Evolutionary conservation across 1,284 basidiomycete genomes (phyloP), one percentile per base, ranked within the genome.

Genomic region (Limonomyces culmigenus): DNA sequence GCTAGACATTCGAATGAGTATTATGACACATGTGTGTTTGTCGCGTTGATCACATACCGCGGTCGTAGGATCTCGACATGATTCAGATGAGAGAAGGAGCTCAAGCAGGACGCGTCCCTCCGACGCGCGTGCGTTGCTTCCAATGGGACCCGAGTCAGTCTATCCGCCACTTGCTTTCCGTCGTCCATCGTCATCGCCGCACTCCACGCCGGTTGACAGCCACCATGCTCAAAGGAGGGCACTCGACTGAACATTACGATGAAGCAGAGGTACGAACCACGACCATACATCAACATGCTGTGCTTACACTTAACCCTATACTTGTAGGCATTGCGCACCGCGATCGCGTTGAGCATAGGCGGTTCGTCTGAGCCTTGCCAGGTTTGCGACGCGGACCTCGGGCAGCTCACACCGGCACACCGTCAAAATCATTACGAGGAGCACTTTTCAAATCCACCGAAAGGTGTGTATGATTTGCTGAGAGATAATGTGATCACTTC

Each of bases 21-120:
- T n/a, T n/a, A n/a, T n/a, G n/a, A n/a, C n/a, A n/a, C n/a, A n/a
- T n/a, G n/a, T n/a, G n/a, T n/a, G n/a, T n/a, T n/a, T n/a, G n/a
- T n/a, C n/a, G n/a, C n/a, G n/a, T n/a, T n/a, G n/a, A n/a, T n/a
- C n/a, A n/a, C n/a, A 34, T 52, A 78, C 77, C 77, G 64, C 77
- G 72, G 67, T 81, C 77, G 60, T 81, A 81, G 35, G 76, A 79
- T 59, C 76, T 74, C 41, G 76, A 78, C 75, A 78, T 78, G 43
- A 23, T 43, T 32, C 31, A 39, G 32, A 31, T 29, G 39, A 38
- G 38, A 29, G 25, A 35, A 36, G 36, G 33, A 40, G 42, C 40
- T 33, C 6, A 17, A 32, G 23, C n/a, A 27, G 23, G 23, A 27
- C 23, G 23, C 23, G 23, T 27, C 23, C 8, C n/a, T n/a, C 8